Base-by-base conservation (phyloP, 495 filamentous ascomycete species). In the Entonaema liquescens region DNA sequence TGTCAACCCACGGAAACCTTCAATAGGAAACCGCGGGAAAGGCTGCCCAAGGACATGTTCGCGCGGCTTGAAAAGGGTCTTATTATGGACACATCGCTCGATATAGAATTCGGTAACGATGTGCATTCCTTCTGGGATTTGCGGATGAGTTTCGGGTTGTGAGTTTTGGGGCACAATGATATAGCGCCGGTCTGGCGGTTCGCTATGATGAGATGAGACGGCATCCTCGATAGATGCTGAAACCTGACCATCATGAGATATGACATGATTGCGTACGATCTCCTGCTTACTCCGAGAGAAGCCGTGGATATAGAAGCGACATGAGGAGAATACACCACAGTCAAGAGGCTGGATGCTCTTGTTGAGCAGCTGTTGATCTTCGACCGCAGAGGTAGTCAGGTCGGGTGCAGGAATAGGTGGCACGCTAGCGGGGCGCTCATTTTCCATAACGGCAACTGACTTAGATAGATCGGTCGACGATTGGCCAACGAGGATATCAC, bases 51-150 rank as follows among this genome's bases (percentile, higher is more conserved):
- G 86, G 60, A 92, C 83, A 76, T 95, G 86, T 0, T 88, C 83
- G 55, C 81, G 77, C n/a, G 94, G 93, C 9, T 89, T 82, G 36
- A 93, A 86, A 62, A 93, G 85, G 8, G 77, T 81, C 72, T 92
- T 93, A 15, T 88, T 85, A 72, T 93, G 87, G 33, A 98, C 80
- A 76, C 95, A 98, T 47, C 88, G 85, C 79, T 99, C 95, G 38
- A 98, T 83, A 89, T 95, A 99, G 85, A 94, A 95, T 70, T 97
- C 92, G 9, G 93, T 98, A 38, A 97, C 91, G 47, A 89, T 78
- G 35, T 80, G 67, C 40, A 85, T 75, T 21, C 77, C 78, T 23
- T 75, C 78, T 1, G 78, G 82, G 0, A 81, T 50, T 2, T 31
- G 44, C 5, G 83, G 83, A 19, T 82, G 81, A 15, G 79, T 75